phyloP scores from a whole-genome alignment of 768 basidiomycete species.

The Mycena kentingensis region DNA sequence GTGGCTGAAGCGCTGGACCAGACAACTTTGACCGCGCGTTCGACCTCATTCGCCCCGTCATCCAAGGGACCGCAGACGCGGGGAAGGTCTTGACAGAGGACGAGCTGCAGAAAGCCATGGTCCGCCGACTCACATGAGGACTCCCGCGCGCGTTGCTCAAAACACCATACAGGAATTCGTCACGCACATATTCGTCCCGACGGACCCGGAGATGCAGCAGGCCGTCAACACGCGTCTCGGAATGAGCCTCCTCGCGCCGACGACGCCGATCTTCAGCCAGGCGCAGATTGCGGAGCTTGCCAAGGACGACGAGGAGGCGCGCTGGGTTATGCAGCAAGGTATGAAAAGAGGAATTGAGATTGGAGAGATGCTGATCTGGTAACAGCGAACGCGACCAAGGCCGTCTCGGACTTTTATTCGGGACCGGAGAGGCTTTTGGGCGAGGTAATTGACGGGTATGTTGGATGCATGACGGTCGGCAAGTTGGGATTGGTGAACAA shows the following conservation, averaged over 20 bases:
- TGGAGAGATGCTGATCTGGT: neutral
- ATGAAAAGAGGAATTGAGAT: neutral
- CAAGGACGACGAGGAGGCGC: constrained; percentile 22
- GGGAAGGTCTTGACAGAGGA: constrained; percentile 46
- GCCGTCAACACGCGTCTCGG: constrained; percentile 29
- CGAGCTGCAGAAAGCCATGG: constrained; percentile 50
- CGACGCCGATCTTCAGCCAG: constrained; percentile 26
- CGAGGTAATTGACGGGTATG: too few species aligned
- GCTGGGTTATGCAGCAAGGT: constrained; percentile 17
- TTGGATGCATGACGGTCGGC: too few species aligned
- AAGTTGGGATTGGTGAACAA: constrained; percentile 8
- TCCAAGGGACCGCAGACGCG: constrained; percentile 55
- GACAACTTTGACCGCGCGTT: constrained; percentile 45
- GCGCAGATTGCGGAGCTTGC: constrained; percentile 25
- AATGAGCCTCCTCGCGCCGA: constrained; percentile 25
- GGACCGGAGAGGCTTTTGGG: too few species aligned
- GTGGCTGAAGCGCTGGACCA: neutral
- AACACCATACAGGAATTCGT: constrained; percentile 22
- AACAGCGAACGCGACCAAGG: constrained; percentile 13
- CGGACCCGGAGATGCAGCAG: constrained; percentile 29
- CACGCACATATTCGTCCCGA: constrained; percentile 29
- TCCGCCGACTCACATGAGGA: too few species aligned
- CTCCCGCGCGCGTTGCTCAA: too few species aligned
- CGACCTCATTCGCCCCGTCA: constrained; percentile 43
- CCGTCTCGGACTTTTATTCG: constrained; percentile 17